Evolutionary conservation across 257 asterid species (phyloP), one percentile per base, ranked within the genome.

Genomic region (Echium plantagineum): DNA sequence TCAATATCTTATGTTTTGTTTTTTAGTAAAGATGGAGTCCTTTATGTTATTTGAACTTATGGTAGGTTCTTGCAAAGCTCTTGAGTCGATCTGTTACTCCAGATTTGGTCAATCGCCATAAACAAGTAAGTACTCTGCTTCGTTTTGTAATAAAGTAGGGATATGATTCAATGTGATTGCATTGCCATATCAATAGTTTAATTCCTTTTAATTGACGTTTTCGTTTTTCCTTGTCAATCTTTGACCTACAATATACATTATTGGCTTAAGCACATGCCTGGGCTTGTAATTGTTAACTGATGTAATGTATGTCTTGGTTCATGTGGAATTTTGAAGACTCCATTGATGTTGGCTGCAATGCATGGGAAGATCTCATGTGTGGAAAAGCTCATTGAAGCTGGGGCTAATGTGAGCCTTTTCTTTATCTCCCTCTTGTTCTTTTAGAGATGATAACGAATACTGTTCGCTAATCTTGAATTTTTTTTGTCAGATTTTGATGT

Each of bases 311-410:
- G 52, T 13, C 18, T 64, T 66, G 65, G 20, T 72, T 68, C 31
- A 67, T 70, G 55, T 74, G 62, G 75, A 58, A 64, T 69, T 35
- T 62, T 69, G 15, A 73, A 93, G 98, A 93, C 97, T 70, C 97
- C 98, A 62, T 70, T 93, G 83, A 93, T 93, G 98, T 67, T 93
- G 78, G 98, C 98, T 64, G 90, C 98, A 74, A 86, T 93, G 98
- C 95, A 93, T 59, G 98, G 98, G 61, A 93, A 86, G 83, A 74
- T 86, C 80, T 67, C 80, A 9, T 86, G 97, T 73, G 88, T 89
- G 67, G 66, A 74, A 70, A 86, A 79, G 81, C 89, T 93, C 28
- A 93, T 89, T 47, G 89, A 83, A 75, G 87, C 94, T 17, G 98
- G 98, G 66, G 97, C 97, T 26, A 86, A 89, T 78, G 98, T 89